phyloP scores from a whole-genome alignment of 441 rosid genomes.

The Erodium chrysanthum region DNA sequence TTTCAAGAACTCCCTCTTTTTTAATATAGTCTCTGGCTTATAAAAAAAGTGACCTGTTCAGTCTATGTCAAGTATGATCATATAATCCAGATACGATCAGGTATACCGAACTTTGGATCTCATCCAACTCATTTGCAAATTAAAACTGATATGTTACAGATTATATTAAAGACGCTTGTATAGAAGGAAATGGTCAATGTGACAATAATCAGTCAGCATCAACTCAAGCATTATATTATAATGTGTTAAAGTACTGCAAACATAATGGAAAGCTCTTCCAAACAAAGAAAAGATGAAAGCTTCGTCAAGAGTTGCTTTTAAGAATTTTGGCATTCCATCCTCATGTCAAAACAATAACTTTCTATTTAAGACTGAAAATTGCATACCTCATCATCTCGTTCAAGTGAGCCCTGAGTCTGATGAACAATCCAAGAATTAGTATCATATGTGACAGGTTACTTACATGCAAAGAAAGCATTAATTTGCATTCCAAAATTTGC shows the following conservation, averaged over 20 bases:
- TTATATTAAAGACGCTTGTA: background rate
- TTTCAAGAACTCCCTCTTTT: too few species aligned
- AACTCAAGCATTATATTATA: background rate
- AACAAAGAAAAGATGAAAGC: background rate
- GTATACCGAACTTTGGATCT: background rate
- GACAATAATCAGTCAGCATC: background rate
- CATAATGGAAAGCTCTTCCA: background rate
- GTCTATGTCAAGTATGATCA: background rate
- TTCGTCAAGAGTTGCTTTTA: background rate
- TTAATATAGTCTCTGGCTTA: too few species aligned
- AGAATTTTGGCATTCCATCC: background rate
- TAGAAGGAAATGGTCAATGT: background rate
- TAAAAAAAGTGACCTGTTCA: background rate
- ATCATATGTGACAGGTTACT: background rate
- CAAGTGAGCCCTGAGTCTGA: conserved; percentile 67
- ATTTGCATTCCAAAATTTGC: background rate
- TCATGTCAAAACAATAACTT: conserved; percentile 10
- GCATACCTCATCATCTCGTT: conserved; percentile 89
- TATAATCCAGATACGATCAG: background rate
- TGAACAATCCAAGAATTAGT: conserved; percentile 18
- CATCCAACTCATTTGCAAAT: background rate
- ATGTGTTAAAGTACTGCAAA: background rate
- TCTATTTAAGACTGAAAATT: conserved; percentile 16
- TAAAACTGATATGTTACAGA: background rate
- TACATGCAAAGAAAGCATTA: background rate